A percentile compares a stretch with the other conserved stretches of the same genome.
phyloP scores from a whole-genome alignment of 2,329 filamentous ascomycete species.

The Pseudocercospora eumusae region DNA sequence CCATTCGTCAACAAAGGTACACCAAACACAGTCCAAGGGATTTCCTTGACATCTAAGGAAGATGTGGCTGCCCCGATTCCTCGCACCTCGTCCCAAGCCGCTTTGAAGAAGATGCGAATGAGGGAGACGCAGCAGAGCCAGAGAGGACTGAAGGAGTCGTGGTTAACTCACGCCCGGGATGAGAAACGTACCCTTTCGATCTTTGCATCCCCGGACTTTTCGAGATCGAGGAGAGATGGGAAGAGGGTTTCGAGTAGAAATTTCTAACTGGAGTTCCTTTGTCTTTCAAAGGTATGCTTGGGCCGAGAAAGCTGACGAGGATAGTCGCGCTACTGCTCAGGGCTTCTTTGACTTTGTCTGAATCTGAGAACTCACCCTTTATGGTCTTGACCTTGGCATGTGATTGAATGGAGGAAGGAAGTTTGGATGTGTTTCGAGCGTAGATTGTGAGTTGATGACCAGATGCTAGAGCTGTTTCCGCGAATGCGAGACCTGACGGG shows the following conservation, averaged over 20 bases:
- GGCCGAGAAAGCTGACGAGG: slow-evolving; percentile 29
- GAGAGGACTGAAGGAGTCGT: slow-evolving; percentile 6
- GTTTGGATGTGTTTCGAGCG: slow-evolving; percentile 28
- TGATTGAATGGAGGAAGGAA: slow-evolving; percentile 18
- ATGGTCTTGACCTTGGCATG: slow-evolving; percentile 20
- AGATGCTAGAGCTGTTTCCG: slow-evolving; percentile 25
- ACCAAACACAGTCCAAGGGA: slow-evolving; percentile 30
- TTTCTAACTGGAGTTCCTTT: slow-evolving; percentile 23
- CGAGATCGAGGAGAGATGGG: slow-evolving; percentile 11
- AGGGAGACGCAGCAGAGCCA: slow-evolving; percentile 20
- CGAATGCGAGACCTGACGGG: slow-evolving; percentile 27
- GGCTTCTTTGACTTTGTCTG: slow-evolving; percentile 17
- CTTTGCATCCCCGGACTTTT: not conserved
- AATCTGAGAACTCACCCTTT: slow-evolving; percentile 26
- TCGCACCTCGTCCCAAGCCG: slow-evolving; percentile 26
- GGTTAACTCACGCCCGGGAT: slow-evolving; percentile 6
- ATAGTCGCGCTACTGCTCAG: slow-evolving; percentile 23
- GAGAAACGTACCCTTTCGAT: slow-evolving; percentile 12
- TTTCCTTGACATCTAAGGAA: slow-evolving; percentile 4
- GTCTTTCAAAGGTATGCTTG: slow-evolving; percentile 19
- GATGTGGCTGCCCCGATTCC: slow-evolving; percentile 25
- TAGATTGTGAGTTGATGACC: slow-evolving; percentile 29
- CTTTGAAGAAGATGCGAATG: slow-evolving; percentile 19
- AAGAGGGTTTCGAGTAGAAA: slow-evolving; percentile 27
- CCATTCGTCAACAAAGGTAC: slow-evolving; percentile 28